Conservation (phyloP, 768 basidiomycete genomes). For the Krasilnikovozyma curviuscula region DNA sequence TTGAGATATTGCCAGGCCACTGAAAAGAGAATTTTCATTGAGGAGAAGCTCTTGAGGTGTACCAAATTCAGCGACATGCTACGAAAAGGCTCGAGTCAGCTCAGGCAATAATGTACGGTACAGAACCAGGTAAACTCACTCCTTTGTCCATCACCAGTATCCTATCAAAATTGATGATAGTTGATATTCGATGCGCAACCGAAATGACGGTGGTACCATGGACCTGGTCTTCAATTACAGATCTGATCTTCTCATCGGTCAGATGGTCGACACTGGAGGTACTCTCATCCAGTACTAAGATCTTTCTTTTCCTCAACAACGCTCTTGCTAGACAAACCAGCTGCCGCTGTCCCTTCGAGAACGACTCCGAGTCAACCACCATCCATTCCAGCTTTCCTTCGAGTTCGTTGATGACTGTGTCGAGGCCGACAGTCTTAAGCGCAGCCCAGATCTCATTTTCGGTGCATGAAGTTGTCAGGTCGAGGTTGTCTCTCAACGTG, state of each 20-base stretch:
- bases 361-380: constrained; percentile 11
- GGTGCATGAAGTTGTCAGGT: constrained; percentile 11
- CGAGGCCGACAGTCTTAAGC: constrained; percentile 3
- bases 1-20: not conserved
- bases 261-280: constrained; percentile 14
- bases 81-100: no score
- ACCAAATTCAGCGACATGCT: not conserved
- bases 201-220: constrained; percentile 10
- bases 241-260: constrained; percentile 13
- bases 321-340: constrained; percentile 17
- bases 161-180: no score
- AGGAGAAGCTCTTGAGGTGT: not conserved
- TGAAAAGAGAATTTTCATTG: not conserved
- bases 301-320: constrained; percentile 11
- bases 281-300: constrained; percentile 13
- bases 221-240: constrained; percentile 10
- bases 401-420: not conserved
- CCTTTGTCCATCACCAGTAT: no score
- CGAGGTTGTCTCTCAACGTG: constrained; percentile 15
- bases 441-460: constrained; percentile 17
- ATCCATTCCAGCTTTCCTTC: constrained; percentile 13
- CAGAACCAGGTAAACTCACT: no score
- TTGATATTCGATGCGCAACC: constrained; percentile 12
- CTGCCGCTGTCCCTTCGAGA: constrained; percentile 17
- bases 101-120: no score